Evolutionary conservation across 2,329 filamentous ascomycete genomes (phyloP), one percentile per base, ranked within the genome.

Genomic region (Pseudocercospora macadamiae): DNA sequence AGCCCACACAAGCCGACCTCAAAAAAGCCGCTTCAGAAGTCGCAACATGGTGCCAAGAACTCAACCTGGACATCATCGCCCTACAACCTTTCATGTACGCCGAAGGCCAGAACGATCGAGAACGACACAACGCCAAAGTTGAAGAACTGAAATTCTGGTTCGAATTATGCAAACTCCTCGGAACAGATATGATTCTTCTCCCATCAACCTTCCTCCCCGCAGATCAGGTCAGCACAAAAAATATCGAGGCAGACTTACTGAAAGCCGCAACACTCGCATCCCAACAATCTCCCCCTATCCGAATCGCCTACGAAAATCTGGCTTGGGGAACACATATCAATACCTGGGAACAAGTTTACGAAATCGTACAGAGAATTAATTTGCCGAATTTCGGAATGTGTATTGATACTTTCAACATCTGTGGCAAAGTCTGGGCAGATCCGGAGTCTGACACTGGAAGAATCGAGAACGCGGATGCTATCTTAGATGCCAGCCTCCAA

Each of bases 21-120:
- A 66, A 89, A 18, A 70, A 77, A 3, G 88, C 88, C 1, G 87
- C 89, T 21, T 70, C 73, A 2, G 75, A 81, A 51, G 82, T 90
- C 57, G 78, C 78, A 23, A 68, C 75, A 0, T 79, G 90, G 48
- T 90, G 86, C 73, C 71, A 77, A 16, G 75, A 78, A 3, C 79
- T 84, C 21, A 73, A 72, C 34, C 78, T 90, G n/a, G 68, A 76
- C 9, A 83, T 90, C 63, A 79, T 90, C 63, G 86, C 85, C 60
- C 80, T 93, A 0, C 89, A 91, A 69, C 90, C 90, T 0, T 92
- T 93, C 70, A 83, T 84, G 76, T 84, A 90, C 74, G 91, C 89
- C 73, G 90, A 92, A 65, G 90, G 89, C 1, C 79, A 91, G 0
- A 59, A 85, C 3, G 85, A 91, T 72, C 79, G 87, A 5, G 65